phyloP scores from a whole-genome alignment of 805 yeast genomes.

The Candida cerambycidarum region DNA sequence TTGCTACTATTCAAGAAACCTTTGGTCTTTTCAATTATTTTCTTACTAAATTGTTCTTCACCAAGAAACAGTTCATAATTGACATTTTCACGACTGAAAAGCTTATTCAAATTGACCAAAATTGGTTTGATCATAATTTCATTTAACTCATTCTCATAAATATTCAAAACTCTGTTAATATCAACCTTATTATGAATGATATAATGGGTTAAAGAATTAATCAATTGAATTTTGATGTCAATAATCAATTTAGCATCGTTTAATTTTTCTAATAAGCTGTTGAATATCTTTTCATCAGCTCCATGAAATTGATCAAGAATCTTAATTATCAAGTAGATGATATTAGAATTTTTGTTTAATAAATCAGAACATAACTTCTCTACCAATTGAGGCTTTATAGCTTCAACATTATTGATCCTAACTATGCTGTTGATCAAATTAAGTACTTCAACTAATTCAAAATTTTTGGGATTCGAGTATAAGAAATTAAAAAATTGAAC shows the following conservation, averaged over 20 bases:
- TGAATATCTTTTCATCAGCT: conserved; percentile 8
- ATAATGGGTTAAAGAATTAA: conserved; percentile 12
- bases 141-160: conserved; percentile 10
- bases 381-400: conserved; percentile 5
- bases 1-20: conserved; percentile 10
- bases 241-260: conserved; percentile 13
- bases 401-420: background rate
- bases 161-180: background rate
- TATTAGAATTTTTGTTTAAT: conserved; percentile 10
- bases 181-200: conserved; percentile 6
- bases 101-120: conserved; percentile 11
- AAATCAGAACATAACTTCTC: conserved; percentile 11
- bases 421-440: conserved; percentile 10
- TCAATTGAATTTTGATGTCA: conserved; percentile 15
- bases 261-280: conserved; percentile 10
- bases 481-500: conserved; percentile 11
- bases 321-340: conserved; percentile 9
- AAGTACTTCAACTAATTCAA: conserved; percentile 15
- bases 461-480: conserved; percentile 9
- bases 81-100: conserved; percentile 7
- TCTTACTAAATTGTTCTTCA: conserved; percentile 5
- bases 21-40: conserved; percentile 9
- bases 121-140: conserved; percentile 14
- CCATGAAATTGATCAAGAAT: conserved; percentile 11
- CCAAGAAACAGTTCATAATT: conserved; percentile 9